Evolutionary conservation across 495 filamentous ascomycete species (phyloP).

Genomic region (Penicillium longicatenatum): DNA sequence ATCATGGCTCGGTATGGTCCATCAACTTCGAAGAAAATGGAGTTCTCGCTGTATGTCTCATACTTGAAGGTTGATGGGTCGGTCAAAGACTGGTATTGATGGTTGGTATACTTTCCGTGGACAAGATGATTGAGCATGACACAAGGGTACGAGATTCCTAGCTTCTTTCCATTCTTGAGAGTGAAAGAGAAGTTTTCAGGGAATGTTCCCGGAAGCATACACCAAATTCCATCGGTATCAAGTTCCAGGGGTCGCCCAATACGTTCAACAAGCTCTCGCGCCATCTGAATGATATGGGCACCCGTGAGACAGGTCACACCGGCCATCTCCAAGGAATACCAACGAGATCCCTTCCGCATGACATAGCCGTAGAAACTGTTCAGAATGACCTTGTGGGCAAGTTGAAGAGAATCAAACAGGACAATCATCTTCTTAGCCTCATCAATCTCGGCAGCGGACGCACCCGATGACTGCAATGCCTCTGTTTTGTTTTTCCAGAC

Average conservation of each 20-base stretch:
- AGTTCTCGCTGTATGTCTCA: constrained; percentile 94
- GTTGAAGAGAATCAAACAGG: constrained; percentile 91
- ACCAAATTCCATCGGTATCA: constrained; percentile 99
- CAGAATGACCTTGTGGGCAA: constrained; percentile 98
- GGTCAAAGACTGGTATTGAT: constrained; percentile 89
- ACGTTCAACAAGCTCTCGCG: constrained; percentile 88
- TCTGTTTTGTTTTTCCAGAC: constrained; percentile 98
- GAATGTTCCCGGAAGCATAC: constrained; percentile 96
- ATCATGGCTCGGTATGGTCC: constrained; percentile 98
- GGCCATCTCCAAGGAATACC: constrained; percentile 99
- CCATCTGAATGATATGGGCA: constrained; percentile 97
- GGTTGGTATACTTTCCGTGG: constrained; percentile 91
- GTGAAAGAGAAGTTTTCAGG: constrained; percentile 96
- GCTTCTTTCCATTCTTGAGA: constrained; percentile 90
- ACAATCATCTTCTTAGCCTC: constrained; percentile 98
- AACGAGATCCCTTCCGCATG: constrained; percentile 97
- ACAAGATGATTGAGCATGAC: constrained; percentile 99
- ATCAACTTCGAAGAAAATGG: constrained; percentile 99
- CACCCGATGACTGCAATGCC: constrained; percentile 77
- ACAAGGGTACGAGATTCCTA: constrained; percentile 94
- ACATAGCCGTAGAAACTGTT: constrained; percentile 99
- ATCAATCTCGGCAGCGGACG: constrained; percentile 75
- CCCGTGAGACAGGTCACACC: constrained; percentile 97
- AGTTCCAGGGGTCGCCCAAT: constrained; percentile 93
- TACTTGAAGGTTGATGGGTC: constrained; percentile 83